Evolutionary conservation across 371 early-diverging fungal genomes (phyloP), one percentile per base, ranked within the genome.

Genomic region (Globomyces sp.): DNA sequence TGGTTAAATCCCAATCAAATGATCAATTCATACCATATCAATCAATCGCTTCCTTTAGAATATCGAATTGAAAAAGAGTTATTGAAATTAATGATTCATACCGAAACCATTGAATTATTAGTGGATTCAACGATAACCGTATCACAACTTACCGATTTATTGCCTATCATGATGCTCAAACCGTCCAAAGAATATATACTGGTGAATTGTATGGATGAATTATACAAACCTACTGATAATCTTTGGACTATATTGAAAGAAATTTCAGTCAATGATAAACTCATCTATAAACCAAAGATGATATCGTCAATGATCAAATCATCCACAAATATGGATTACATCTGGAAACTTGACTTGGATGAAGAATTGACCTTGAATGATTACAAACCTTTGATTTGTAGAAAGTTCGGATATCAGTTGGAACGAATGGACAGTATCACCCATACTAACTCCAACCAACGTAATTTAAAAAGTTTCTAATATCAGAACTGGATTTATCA

Each of bases 1-100:
- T 76, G 76, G 76, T 63, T 76, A 63, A 43, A 59, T 39, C 64
- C 57, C 36, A 6, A 37, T 6, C 46, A 6, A 10, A 64, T 50
- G 10, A 44, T 76, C 36, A 71, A 63, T 24, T 47, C 52, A 58
- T 71, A 70, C 55, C 61, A n/a, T 9, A 57, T 58, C 1, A 45
- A 62, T 52, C 6, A 34, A 9, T 65, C 47, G 3, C 70, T 57
- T 39, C 64, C 62, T n/a, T 50, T 69, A n/a, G 53, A 71, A 24
- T 71, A 65, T 62, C 55, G 50, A 39, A 61, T 65, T 44, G 64
- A 68, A 13, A 67, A 71, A 52, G 67, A 67, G 40, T 24, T 60
- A 39, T 57, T 64, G 6, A n/a, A 50, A 42, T 59, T 70, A 4
- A 40, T 24, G 58, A 4, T 37, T 39, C 62, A 37, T 13, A 52